Conservation (phyloP, 1,284 basidiomycete genomes). For the Apiotrichum mycotoxinovorans region DNA sequence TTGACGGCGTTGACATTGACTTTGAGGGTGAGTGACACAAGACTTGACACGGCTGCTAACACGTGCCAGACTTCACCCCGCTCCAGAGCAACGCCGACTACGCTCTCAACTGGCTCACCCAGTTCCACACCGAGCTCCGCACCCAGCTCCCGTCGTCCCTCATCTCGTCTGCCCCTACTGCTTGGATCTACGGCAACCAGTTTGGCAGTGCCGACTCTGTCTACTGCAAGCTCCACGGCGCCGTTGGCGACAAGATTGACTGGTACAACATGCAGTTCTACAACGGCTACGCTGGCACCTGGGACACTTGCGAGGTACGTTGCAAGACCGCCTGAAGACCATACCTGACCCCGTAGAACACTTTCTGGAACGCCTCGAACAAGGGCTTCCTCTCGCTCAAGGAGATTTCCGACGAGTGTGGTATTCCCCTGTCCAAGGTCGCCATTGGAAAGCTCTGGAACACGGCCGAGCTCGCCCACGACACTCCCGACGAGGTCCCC, state of each 20-base stretch:
- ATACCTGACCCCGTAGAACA: background rate
- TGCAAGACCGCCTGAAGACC: background rate
- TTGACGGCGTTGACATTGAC: conserved; percentile 57
- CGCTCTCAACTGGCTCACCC: conserved; percentile 19
- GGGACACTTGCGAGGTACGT: conserved; percentile 21
- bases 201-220: conserved; percentile 21
- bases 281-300: conserved; percentile 28
- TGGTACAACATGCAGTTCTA: conserved; percentile 51
- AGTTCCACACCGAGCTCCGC: conserved; percentile 45
- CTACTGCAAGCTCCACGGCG: conserved; percentile 39
- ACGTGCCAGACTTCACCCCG: conserved; percentile 11
- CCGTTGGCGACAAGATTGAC: conserved; percentile 27
- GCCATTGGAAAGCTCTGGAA: conserved; percentile 19
- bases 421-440: conserved; percentile 16
- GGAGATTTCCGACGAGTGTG: conserved; percentile 15
- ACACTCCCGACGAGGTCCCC: conserved; percentile 11
- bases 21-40: conserved; percentile 41
- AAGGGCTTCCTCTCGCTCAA: conserved; percentile 15
- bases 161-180: conserved; percentile 42
- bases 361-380: conserved; percentile 10
- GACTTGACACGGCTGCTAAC: background rate
- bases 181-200: conserved; percentile 18
- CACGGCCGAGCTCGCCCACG: conserved; percentile 12
- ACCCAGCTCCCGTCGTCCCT: conserved; percentile 36
- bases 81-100: conserved; percentile 10